Evolutionary conservation across 306 rosid genomes (phyloP).

Genomic region (Cicer chorassanicum): DNA sequence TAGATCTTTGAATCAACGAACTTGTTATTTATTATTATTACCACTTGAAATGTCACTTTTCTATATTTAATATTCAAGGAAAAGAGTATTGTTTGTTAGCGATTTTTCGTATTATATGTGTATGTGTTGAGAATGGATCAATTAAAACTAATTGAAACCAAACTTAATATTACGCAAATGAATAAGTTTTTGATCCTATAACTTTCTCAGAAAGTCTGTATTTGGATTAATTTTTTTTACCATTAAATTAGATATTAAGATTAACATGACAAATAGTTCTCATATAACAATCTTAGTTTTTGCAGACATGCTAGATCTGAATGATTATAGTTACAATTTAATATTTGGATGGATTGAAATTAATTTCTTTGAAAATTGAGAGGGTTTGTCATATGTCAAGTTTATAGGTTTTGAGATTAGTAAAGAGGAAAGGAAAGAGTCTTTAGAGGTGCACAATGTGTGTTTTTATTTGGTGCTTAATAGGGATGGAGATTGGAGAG

Average conservation of each 20-base stretch:
- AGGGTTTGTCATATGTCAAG: too few species aligned
- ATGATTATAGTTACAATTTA: background rate
- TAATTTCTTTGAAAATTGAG: background rate
- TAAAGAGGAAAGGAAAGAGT: background rate
- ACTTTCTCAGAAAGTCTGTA: background rate
- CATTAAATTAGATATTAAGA: background rate
- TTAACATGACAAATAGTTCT: background rate
- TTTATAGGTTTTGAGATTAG: background rate
- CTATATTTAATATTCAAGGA: background rate
- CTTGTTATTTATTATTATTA: background rate
- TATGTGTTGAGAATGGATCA: background rate
- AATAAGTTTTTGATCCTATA: background rate
- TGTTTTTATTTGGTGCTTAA: slow-evolving; percentile 9
- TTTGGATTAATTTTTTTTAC: background rate
- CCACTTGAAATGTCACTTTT: background rate
- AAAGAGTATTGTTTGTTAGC: slow-evolving; percentile 1
- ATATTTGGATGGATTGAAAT: background rate
- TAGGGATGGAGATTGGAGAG: background rate
- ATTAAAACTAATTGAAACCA: background rate
- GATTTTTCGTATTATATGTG: background rate
- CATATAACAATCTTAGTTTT: background rate
- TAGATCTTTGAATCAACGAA: background rate
- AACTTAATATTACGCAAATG: background rate
- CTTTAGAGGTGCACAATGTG: background rate
- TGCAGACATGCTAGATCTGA: background rate